Conservation (phyloP, 331 rosid genomes). For the Cydonia oblonga region DNA sequence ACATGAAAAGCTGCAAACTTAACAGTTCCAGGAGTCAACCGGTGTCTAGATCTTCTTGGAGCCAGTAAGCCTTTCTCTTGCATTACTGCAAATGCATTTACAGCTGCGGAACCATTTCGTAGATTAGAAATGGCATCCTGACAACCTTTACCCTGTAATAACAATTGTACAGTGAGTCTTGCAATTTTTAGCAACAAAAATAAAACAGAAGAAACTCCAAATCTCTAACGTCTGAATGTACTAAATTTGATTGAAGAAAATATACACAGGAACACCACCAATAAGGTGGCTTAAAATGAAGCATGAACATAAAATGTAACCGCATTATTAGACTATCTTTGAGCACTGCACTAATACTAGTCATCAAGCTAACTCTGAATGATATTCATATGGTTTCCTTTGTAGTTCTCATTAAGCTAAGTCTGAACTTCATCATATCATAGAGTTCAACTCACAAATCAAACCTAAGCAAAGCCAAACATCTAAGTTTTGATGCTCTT, state of each 20-base stretch:
- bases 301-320: neutral
- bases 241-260: neutral
- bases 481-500: neutral
- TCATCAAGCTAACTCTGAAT: neutral
- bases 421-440: neutral
- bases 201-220: neutral
- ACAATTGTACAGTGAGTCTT: slow-evolving; percentile 6
- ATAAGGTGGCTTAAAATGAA: neutral
- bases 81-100: slow-evolving; percentile 81
- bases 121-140: slow-evolving; percentile 84
- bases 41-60: slow-evolving; percentile 88
- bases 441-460: neutral
- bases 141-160: slow-evolving; percentile 55
- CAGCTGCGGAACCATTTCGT: slow-evolving; percentile 96
- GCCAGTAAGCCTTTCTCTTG: slow-evolving; percentile 87
- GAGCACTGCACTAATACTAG: neutral
- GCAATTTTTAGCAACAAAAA: neutral
- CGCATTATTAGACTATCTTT: neutral
- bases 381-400: neutral
- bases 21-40: slow-evolving; percentile 97
- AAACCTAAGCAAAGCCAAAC: neutral
- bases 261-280: neutral
- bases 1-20: slow-evolving; percentile 98
- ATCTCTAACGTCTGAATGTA: neutral
- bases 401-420: neutral